Conservation (phyloP, 1,284 basidiomycete species). For the Microbotryomycetes sp. region DNA sequence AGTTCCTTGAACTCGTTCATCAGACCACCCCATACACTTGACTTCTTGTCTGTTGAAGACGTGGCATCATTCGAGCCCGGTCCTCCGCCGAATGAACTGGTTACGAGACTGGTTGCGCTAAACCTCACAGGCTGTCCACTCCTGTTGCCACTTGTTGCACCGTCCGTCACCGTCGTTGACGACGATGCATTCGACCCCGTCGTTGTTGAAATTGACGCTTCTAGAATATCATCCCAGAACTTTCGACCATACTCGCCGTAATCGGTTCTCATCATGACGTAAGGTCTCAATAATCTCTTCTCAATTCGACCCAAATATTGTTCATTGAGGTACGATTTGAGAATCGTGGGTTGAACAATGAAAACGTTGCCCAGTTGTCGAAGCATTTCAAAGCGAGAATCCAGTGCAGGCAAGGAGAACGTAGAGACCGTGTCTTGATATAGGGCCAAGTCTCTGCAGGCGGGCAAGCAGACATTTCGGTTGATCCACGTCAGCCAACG, state of each 20-base stretch:
- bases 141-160: not conserved
- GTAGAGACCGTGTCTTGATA: conserved; percentile 86
- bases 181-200: not conserved
- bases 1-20: conserved; percentile 29
- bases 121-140: not conserved
- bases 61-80: not conserved
- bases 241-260: conserved; percentile 45
- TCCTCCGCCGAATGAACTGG: not conserved
- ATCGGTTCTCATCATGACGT: conserved; percentile 82
- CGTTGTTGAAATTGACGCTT: conserved; percentile 5
- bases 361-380: conserved; percentile 96
- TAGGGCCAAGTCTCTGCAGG: conserved; percentile 77
- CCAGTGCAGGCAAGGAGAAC: conserved; percentile 73
- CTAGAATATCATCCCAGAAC: conserved; percentile 35
- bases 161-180: not conserved
- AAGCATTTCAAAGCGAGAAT: conserved; percentile 96
- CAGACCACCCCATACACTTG: conserved; percentile 15
- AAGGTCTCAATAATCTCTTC: conserved; percentile 75
- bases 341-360: conserved; percentile 84
- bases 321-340: conserved; percentile 87
- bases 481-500: no score
- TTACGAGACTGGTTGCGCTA: not conserved
- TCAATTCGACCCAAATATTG: conserved; percentile 83
- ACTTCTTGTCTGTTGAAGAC: conserved; percentile 3
- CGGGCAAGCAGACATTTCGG: conserved; percentile 2